Evolutionary conservation across 176 grass and related monocot species (phyloP), one percentile per base, ranked within the genome.

Genomic region (Leersia perrieri): DNA sequence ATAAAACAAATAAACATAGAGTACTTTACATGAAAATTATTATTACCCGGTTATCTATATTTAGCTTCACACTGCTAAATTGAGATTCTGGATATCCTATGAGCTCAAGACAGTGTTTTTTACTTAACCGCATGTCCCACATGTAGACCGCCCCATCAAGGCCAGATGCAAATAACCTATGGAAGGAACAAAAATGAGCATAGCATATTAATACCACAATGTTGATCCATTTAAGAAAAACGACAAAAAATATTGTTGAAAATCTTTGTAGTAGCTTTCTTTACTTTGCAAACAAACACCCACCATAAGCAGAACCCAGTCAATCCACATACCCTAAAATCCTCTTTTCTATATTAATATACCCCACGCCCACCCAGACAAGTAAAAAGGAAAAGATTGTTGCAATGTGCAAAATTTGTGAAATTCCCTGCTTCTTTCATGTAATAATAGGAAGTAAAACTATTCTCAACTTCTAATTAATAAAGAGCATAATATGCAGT

Each of bases 141-240:
- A 94, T 91, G 76, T 92, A 98, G 60, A 98, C 79, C 25, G 74
- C 76, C 57, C 90, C 92, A 89, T 92, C 90, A 69, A 94, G 82
- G 28, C 92, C 90, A 68, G 88, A 92, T 33, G 92, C 95, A 90
- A 98, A 83, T 80, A 98, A 64, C 87, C 95, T 98, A 85, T 32
- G 67, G 68, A 29, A 67, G 30, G 61, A 76, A 33, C 55, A 31
- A 51, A 23, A 5, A 27, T 74, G 80, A 84, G 38, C 84, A 39
- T 4, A 80, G 51, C 22, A 57, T 57, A 55, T 55, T 55, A 55
- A 20, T 55, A 22, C n/a, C n/a, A 23, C 51, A 38, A 13, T 10
- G 16, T 67, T 79, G 15, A 3, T 65, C 16, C 16, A 51, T 51
- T 51, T 7, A 44, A 20, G 22, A 53, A 44, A 2, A 47, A 47